Evolutionary conservation across 495 filamentous ascomycete genomes (phyloP).

Genomic region (Xylaria castorea): DNA sequence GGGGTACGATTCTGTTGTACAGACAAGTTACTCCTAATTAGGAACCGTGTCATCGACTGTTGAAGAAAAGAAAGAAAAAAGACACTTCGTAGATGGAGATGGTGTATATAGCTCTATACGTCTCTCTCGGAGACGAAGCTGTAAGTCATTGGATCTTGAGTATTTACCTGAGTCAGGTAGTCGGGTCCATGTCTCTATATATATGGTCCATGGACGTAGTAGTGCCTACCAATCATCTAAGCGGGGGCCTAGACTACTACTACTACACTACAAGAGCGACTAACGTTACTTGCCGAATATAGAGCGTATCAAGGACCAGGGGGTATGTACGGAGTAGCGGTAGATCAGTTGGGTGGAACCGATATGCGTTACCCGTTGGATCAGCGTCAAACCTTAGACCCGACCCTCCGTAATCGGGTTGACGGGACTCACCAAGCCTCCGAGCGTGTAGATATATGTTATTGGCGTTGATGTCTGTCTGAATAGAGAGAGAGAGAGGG

Average conservation of each 20-base stretch:
- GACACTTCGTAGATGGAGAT: background rate
- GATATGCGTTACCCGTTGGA: background rate
- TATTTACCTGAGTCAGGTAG: background rate
- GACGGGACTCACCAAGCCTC: constrained; percentile 1
- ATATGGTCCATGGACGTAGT: background rate
- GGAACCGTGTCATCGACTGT: background rate
- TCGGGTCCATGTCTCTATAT: constrained; percentile 1
- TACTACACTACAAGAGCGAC: background rate
- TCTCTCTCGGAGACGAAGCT: background rate
- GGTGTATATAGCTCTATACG: background rate
- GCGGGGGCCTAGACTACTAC: constrained; percentile 6
- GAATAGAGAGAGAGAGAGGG: background rate
- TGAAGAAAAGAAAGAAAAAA: background rate
- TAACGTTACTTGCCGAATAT: background rate
- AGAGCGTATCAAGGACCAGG: background rate
- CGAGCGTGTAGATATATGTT: background rate
- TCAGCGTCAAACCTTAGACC: background rate
- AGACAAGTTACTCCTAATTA: background rate
- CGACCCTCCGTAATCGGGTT: background rate
- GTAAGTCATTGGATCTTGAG: background rate
- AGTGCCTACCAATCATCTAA: background rate
- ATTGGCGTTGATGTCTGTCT: background rate
- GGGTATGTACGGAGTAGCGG: background rate
- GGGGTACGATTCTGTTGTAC: background rate
- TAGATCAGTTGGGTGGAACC: background rate